Conservation (phyloP, 148 eudicot genomes). For the Camellia granthamiana region DNA sequence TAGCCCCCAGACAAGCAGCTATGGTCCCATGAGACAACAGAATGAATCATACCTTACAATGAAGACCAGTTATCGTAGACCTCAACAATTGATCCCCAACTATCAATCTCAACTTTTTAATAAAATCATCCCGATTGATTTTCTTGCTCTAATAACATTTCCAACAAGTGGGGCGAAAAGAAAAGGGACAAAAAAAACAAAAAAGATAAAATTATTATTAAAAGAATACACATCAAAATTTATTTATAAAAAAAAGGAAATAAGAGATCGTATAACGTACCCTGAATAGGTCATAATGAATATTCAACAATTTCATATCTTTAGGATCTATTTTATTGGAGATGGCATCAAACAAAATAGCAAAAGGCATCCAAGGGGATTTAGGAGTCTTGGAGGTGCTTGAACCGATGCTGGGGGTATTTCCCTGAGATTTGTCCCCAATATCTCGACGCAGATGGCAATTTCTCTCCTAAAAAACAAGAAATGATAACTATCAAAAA, state of each 20-base stretch:
- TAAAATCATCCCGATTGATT: constrained; percentile 36
- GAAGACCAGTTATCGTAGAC: constrained; percentile 36
- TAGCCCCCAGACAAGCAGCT: background rate
- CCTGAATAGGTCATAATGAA: constrained; percentile 27
- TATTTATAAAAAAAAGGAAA: background rate
- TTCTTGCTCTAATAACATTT: constrained; percentile 33
- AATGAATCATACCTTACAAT: constrained; percentile 31
- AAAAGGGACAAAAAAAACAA: background rate
- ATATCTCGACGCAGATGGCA: background rate
- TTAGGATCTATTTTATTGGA: constrained; percentile 24
- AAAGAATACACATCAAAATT: background rate
- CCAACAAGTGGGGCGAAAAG: background rate
- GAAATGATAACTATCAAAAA: background rate
- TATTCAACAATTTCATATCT: constrained; percentile 24
- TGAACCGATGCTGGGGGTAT: constrained; percentile 22
- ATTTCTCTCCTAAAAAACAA: constrained; percentile 14
- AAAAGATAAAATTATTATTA: background rate
- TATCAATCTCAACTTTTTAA: constrained; percentile 37
- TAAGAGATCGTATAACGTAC: constrained; percentile 15
- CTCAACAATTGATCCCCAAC: constrained; percentile 47
- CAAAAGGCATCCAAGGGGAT: constrained; percentile 45
- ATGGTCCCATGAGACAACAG: background rate
- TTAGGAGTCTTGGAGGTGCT: constrained; percentile 26
- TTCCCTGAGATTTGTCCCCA: constrained; percentile 8
- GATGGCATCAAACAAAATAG: constrained; percentile 34